Evolutionary conservation across 345 rosid genomes (phyloP), one percentile per base, ranked within the genome.

Genomic region (Excoecaria agallocha): DNA sequence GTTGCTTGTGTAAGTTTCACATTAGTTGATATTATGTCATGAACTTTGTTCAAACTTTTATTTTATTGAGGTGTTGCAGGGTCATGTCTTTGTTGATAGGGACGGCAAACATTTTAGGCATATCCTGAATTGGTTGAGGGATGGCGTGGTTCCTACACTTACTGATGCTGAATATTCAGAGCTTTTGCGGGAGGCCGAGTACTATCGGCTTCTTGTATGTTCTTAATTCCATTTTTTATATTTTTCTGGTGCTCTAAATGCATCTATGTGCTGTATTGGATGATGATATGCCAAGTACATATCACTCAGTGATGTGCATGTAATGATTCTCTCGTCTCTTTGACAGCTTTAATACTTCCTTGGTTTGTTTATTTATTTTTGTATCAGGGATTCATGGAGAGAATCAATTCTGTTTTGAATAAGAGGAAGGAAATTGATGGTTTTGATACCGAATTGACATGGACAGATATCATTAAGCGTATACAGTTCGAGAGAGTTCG

Each of bases 61-160:
- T 71, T 64, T 61, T 22, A 16, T 55, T 80, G 62, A 65, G 24
- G 56, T 68, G 59, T 81, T 81, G 73, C 86, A 94, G 98, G 98
- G 97, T 60, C 82, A 82, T 74, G 84, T 89, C 60, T 92, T 92
- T 80, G 88, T 94, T 78, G 98, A 94, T 76, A 88, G 98, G 66
- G 97, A 94, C 45, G 97, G 98, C 45, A 86, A 86, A 71, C 89
- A 88, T 79, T 94, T 94, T 66, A 86, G 98, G 59, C 97, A 92
- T 80, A 81, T 94, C 68, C 81, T 94, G 49, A 94, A 94, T 78
- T 91, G 98, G 97, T 82, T 94, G 87, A 88, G 97, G 81, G 97
- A 92, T 87, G 98, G 98, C 20, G 84, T 84, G 76, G 82, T 88
- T 71, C 93, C 98, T 9, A 73, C 66, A 62, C 78, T 94, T 20